Evolutionary conservation across 495 filamentous ascomycete genomes (phyloP), one percentile per base, ranked within the genome.

Genomic region (Talaromyces ruber): DNA sequence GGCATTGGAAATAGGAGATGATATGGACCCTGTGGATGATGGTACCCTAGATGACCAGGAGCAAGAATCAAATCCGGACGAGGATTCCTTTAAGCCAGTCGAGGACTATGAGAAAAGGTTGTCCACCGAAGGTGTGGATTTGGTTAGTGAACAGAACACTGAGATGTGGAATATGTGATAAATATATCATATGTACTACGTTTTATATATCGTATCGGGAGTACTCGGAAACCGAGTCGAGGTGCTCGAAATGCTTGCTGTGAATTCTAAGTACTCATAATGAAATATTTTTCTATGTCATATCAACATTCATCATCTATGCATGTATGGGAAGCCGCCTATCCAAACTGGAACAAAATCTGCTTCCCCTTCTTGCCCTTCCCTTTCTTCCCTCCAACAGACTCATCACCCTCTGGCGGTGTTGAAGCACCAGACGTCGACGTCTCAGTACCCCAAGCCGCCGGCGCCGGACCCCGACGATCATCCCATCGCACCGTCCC

Each of bases 351-450:
- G 68, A 80, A 81, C 58, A 93, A 72, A 4, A 89, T 86, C 74
- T 93, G 88, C 76, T 93, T 93, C 72, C 91, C 89, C 63, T 83
- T 85, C 74, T 90, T 87, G 63, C 87, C 92, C 43, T 47, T 47
- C 43, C 91, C 89, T 64, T 83, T 85, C 74, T 90, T 87, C 63
- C 87, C 92, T 16, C 88, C 87, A 60, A 89, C 81, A 11, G 68
- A 68, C 12, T 74, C 72, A 9, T 72, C 74, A 16, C 73, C 77
- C 3, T 68, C 73, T 11, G 61, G 59, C 61, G 71, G 66, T 21
- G 66, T 67, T 29, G 65, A 67, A 16, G 70, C 61, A 2, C 71
- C 64, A 39, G 71, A 71, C 12, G 63, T 68, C 55, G 62, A 67
- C 12, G 63, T 67, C 6, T 65, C 56, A 21, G 63, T 69, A 53